Evolutionary conservation across 2,329 filamentous ascomycete genomes (phyloP).

Genomic region (Graphilbum ipis-grandicollis): DNA sequence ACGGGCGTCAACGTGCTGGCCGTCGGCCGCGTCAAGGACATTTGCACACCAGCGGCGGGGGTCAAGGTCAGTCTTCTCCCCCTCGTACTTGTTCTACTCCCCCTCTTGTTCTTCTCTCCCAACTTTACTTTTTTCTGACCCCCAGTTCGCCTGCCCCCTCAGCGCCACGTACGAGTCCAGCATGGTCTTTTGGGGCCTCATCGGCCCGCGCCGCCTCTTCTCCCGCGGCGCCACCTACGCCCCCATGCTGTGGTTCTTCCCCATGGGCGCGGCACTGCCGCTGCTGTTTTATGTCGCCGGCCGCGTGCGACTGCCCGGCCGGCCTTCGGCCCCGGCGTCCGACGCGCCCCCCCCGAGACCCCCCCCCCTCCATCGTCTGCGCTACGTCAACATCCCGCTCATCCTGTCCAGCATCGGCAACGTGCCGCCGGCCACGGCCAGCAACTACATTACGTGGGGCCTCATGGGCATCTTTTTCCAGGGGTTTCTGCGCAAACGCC

Average conservation of each 20-base stretch:
- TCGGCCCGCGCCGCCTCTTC: conserved; percentile 37
- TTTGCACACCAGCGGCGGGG: conserved; percentile 36
- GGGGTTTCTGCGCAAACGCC: conserved; percentile 18
- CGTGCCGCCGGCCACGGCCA: conserved; percentile 21
- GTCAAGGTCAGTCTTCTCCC: too few relatives aligned
- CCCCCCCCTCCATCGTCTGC: conserved; percentile 17
- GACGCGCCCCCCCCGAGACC: too few relatives aligned
- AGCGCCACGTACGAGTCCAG: conserved; percentile 42
- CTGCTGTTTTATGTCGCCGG: conserved; percentile 17
- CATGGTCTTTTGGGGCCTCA: conserved; percentile 43
- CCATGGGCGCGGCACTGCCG: conserved; percentile 20
- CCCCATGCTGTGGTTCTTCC: conserved; percentile 29
- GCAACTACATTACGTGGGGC: conserved; percentile 22
- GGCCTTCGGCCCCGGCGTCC: conserved; percentile 19
- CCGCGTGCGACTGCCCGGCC: conserved; percentile 13
- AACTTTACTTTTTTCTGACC: too few relatives aligned
- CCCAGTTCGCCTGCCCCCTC: conserved; percentile 36
- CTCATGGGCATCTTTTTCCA: background rate
- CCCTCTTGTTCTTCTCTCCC: too few relatives aligned
- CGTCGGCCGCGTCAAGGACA: conserved; percentile 26
- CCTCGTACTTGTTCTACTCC: too few relatives aligned
- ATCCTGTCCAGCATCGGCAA: conserved; percentile 18
- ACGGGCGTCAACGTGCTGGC: conserved; percentile 18
- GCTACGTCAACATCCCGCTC: conserved; percentile 22
- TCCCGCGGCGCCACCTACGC: conserved; percentile 27